Conservation (phyloP, 441 rosid species). For the Aquilaria agallochum region DNA sequence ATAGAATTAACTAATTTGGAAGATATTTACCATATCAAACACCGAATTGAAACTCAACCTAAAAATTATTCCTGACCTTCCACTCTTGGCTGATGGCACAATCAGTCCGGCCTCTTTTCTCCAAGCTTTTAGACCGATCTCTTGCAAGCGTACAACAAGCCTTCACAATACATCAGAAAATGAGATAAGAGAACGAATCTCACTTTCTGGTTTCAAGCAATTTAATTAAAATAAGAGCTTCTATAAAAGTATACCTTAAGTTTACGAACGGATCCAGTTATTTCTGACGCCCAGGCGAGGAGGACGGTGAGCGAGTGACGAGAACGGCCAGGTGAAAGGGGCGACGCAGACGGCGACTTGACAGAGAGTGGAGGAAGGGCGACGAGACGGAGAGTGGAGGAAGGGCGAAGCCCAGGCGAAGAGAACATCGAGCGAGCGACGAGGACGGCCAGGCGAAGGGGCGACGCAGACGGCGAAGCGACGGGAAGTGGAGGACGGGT, state of each 20-base stretch:
- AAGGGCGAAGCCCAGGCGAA: too few species aligned
- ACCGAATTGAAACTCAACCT: neutral
- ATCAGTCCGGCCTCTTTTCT: conserved; percentile 75
- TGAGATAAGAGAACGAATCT: conserved; percentile 2
- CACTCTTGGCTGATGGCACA: conserved; percentile 46
- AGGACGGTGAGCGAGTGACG: too few species aligned
- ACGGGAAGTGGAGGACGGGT: too few species aligned
- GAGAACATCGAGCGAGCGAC: too few species aligned
- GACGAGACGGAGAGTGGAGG: too few species aligned
- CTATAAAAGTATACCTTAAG: conserved; percentile 46
- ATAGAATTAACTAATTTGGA: too few species aligned
- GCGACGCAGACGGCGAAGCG: too few species aligned
- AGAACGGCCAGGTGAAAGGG: too few species aligned
- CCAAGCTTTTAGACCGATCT: conserved; percentile 85
- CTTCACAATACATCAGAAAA: conserved; percentile 22
- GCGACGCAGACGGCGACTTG: too few species aligned
- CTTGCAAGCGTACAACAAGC: conserved; percentile 79
- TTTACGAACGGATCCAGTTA: conserved; percentile 81
- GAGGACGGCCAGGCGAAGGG: too few species aligned
- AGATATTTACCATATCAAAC: too few species aligned
- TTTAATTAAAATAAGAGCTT: neutral
- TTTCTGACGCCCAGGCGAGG: conserved; percentile 26
- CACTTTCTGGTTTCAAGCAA: neutral
- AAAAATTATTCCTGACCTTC: conserved; percentile 42
- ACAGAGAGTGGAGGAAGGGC: too few species aligned